A percentile compares a stretch with the other conserved stretches of the same genome.
Evolutionary conservation across 441 rosid genomes (phyloP).

Genomic region (Brassica balearica): DNA sequence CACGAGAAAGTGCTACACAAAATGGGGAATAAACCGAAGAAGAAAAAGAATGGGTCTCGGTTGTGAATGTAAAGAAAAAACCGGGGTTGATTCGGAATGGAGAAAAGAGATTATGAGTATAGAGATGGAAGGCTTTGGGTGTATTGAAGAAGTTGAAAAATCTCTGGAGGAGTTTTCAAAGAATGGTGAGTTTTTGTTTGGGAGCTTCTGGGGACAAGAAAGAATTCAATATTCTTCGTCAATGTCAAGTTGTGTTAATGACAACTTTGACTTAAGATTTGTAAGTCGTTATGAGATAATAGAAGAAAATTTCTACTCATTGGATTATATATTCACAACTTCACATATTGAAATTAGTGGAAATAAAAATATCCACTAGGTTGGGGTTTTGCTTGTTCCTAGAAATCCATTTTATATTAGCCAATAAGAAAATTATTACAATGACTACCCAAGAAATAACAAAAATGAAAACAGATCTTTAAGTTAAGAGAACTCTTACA

Average conservation of each 20-base stretch:
- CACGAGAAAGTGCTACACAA: slow-evolving; percentile 53
- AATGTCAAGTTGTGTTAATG: slow-evolving; percentile 30
- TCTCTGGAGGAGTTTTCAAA: slow-evolving; percentile 58
- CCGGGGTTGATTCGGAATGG: slow-evolving; percentile 25
- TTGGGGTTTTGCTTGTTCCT: neutral
- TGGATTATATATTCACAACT: slow-evolving; percentile 27
- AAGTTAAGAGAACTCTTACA: neutral
- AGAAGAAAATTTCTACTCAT: slow-evolving; percentile 46
- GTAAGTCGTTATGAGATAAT: slow-evolving; percentile 52
- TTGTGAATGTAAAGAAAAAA: slow-evolving; percentile 18
- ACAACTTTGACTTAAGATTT: slow-evolving; percentile 47
- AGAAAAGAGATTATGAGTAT: slow-evolving; percentile 37
- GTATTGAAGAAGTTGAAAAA: slow-evolving; percentile 67
- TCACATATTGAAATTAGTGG: slow-evolving; percentile 15
- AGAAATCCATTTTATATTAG: neutral
- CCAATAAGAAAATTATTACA: neutral
- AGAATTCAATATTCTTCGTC: slow-evolving; percentile 38
- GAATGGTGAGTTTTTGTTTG: slow-evolving; percentile 80
- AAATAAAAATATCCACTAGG: neutral
- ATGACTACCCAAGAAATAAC: neutral
- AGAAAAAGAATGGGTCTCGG: slow-evolving; percentile 34
- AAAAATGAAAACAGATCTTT: neutral
- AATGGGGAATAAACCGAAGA: slow-evolving; percentile 50
- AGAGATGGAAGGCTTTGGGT: slow-evolving; percentile 48
- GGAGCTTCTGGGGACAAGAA: slow-evolving; percentile 81